Evolutionary conservation across 2,329 filamentous ascomycete species (phyloP), one percentile per base, ranked within the genome.

Genomic region (Cercospora sp.): DNA sequence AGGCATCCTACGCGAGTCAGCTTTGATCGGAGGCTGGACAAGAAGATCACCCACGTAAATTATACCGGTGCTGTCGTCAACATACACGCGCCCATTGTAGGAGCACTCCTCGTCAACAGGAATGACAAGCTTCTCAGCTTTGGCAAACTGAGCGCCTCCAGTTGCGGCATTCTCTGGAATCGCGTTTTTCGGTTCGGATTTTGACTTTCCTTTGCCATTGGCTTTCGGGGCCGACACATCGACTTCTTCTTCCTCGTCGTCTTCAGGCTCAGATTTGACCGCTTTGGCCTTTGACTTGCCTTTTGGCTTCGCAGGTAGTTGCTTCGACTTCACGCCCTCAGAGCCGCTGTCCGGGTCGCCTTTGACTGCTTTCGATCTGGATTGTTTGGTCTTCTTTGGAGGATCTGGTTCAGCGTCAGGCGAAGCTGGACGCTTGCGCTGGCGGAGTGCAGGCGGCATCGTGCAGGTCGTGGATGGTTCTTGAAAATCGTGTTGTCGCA

Each of bases 1-100:
- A 89, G 0, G 91, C 92, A 76, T 96, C 62, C 55, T 59, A n/a
- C 8, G 2, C 12, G 18, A n/a, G 13, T 59, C 28, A 59, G 30
- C 18, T 33, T 20, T 36, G n/a, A 16, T 59, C 30, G 16, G 9
- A 13, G 16, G 9, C 31, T 12, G 8, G 2, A 30, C 16, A 12
- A 59, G 30, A 16, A 36, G 16, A 12, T 20, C n/a, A 59, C 55
- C 18, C 55, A 59, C 92, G 77, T 87, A 94, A 59, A 94, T 92
- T 65, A 90, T 80, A 20, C 88, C 87, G 45, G 85, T 79, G 1
- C 85, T 79, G 10, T 70, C 64, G 68, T 90, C 90, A 65, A 94
- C 86, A 75, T 90, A 89, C 33, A 96, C 91, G 10, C 73, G 73
- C 12, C 67, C 66, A 30, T 62, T 60, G 66, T 78, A 74, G 7